Evolutionary conservation across 2,329 filamentous ascomycete species (phyloP).

Genomic region (Bertia moriformis): DNA sequence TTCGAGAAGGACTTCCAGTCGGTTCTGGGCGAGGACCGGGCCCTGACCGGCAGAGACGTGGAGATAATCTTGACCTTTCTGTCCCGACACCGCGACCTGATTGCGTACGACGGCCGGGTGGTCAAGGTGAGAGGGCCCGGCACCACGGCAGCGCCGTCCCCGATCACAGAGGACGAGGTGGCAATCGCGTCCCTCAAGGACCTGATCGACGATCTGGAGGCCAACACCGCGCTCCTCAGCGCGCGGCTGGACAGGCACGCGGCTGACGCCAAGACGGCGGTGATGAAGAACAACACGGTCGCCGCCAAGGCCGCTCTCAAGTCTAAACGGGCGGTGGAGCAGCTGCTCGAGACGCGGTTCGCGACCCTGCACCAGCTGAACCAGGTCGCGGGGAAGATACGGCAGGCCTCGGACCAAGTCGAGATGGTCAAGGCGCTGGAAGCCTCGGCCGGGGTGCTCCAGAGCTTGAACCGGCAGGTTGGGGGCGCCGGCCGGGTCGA

Average conservation of each 20-base stretch:
- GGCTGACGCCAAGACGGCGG: slow-evolving; percentile 51
- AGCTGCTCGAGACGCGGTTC: slow-evolving; percentile 55
- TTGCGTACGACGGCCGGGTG: slow-evolving; percentile 48
- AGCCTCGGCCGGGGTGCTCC: slow-evolving; percentile 58
- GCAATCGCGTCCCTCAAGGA: slow-evolving; percentile 75
- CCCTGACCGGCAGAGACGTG: slow-evolving; percentile 48
- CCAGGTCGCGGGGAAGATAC: slow-evolving; percentile 66
- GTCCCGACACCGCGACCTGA: slow-evolving; percentile 45
- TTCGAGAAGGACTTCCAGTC: slow-evolving; percentile 45
- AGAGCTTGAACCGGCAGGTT: slow-evolving; percentile 58
- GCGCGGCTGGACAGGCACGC: slow-evolving; percentile 53
- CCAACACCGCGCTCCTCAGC: slow-evolving; percentile 54
- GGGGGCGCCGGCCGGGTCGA: slow-evolving; percentile 67
- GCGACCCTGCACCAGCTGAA: slow-evolving; percentile 70
- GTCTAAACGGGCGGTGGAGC: slow-evolving; percentile 69
- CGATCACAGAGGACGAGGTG: slow-evolving; percentile 63
- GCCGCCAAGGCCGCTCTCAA: slow-evolving; percentile 66
- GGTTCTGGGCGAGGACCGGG: slow-evolving; percentile 29
- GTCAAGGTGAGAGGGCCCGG: slow-evolving; percentile 56
- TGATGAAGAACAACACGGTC: slow-evolving; percentile 58
- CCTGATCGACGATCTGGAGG: slow-evolving; percentile 59
- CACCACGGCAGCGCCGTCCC: slow-evolving; percentile 12
- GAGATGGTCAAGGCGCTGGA: slow-evolving; percentile 75
- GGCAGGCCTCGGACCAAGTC: slow-evolving; percentile 73
- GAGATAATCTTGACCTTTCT: slow-evolving; percentile 58